phyloP scores from a whole-genome alignment of 177 flowering plant genomes.

The Tripterygium wilfordii region DNA sequence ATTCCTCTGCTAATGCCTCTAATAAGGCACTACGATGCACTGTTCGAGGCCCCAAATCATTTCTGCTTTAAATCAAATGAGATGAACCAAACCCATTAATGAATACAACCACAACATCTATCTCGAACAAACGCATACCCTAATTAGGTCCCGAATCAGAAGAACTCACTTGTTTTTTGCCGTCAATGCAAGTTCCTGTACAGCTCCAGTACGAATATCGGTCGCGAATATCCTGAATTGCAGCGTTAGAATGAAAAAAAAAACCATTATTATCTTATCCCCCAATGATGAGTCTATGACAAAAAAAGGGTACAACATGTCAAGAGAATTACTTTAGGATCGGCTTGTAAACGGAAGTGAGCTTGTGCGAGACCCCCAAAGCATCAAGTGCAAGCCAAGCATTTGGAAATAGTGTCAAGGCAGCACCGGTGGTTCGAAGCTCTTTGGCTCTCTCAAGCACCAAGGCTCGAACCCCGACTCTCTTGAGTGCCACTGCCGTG shows the following conservation, averaged over 20 bases:
- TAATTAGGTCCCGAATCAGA: too few species aligned
- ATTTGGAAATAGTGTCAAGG: slow-evolving; percentile 30
- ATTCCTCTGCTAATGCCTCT: slow-evolving; percentile 39
- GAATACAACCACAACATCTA: too few species aligned
- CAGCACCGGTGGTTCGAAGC: slow-evolving; percentile 40
- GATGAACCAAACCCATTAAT: too few species aligned
- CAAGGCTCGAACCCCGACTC: slow-evolving; percentile 25
- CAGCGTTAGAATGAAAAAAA: too few species aligned
- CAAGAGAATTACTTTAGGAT: background rate
- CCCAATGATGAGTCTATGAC: too few species aligned
- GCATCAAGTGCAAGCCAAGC: slow-evolving; percentile 53
- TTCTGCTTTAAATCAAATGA: slow-evolving; percentile 5
- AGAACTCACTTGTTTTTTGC: slow-evolving; percentile 1
- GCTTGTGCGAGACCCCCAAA: slow-evolving; percentile 41
- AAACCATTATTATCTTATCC: too few species aligned
- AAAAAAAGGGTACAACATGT: background rate
- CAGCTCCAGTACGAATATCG: slow-evolving; percentile 18
- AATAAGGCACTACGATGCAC: slow-evolving; percentile 32
- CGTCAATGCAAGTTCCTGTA: slow-evolving; percentile 2
- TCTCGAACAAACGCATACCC: too few species aligned
- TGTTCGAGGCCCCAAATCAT: slow-evolving; percentile 6
- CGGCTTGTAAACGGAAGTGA: slow-evolving; percentile 25
- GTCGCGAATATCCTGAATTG: slow-evolving; percentile 19
- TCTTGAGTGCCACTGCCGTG: slow-evolving; percentile 33
- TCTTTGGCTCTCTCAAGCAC: slow-evolving; percentile 34